These are phyloP conservation scores for Rhododendron kiyosumense DNA, from an alignment of 148 eudicot species.

Conservation along the genomic window DNA sequence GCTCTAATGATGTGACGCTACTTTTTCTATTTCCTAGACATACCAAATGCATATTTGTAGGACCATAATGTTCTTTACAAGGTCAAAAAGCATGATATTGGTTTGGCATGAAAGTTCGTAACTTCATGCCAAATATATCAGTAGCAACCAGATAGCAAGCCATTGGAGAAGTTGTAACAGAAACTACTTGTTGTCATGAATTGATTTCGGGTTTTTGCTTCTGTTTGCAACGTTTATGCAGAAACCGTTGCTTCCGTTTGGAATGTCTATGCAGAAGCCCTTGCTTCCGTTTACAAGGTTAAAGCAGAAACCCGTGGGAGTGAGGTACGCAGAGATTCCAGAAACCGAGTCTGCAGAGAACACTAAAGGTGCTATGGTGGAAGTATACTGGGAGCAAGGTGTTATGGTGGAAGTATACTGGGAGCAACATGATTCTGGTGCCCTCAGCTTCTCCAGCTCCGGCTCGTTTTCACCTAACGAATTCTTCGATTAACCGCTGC, in stretches of 20 bases:
- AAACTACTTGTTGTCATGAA: not conserved
- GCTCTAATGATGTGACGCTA: not conserved
- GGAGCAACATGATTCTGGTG: conserved; percentile 76
- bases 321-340: conserved; percentile 58
- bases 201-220: not conserved
- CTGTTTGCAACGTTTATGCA: conserved; percentile 21
- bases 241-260: conserved; percentile 34
- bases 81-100: not conserved
- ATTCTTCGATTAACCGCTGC: not conserved
- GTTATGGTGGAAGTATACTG: conserved; percentile 73
- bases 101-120: not conserved
- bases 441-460: conserved; percentile 69
- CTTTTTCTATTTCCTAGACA: not conserved
- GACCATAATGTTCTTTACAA: not conserved
- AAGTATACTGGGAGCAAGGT: conserved; percentile 19
- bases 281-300: not conserved
- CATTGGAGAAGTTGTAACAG: not conserved
- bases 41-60: not conserved
- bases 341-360: conserved; percentile 58
- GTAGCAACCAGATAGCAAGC: not conserved
- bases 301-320: conserved; percentile 46
- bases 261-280: conserved; percentile 31
- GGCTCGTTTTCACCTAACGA: conserved; percentile 24
- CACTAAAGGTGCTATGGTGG: conserved; percentile 66
- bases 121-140: not conserved